These are phyloP conservation scores for Rosa persica DNA, from an alignment of 306 rosid genomes.

Conservation along the genomic window DNA sequence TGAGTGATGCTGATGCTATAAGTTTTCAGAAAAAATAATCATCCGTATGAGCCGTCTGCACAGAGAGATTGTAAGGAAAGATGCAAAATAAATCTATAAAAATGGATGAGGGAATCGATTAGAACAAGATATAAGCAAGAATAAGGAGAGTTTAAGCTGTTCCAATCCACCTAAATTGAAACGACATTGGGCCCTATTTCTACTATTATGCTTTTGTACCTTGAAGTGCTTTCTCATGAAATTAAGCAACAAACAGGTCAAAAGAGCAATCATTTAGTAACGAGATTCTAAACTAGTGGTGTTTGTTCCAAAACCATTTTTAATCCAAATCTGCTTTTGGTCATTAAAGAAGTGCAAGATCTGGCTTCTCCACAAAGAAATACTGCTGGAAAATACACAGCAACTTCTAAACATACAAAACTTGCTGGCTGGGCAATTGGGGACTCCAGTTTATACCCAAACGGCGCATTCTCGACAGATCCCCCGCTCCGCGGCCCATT, in stretches of 20 bases:
- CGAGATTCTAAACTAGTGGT: constrained; percentile 32
- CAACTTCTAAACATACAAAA: not conserved
- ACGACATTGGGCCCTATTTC: constrained; percentile 2
- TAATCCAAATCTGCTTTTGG: constrained; percentile 15
- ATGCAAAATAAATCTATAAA: not conserved
- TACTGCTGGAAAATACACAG: constrained; percentile 1
- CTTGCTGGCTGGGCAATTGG: not conserved
- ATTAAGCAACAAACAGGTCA: constrained; percentile 35
- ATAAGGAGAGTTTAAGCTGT: constrained; percentile 12
- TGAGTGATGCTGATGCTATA: not conserved
- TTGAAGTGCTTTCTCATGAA: constrained; percentile 24
- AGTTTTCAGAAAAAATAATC: not conserved
- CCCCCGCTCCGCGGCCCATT: not conserved
- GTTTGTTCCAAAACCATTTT: constrained; percentile 26
- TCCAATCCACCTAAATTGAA: constrained; percentile 15
- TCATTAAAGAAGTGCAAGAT: constrained; percentile 20
- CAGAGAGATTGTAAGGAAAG: not conserved
- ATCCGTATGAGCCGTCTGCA: constrained; percentile 4
- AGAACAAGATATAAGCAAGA: constrained; percentile 6
- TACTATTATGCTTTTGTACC: constrained; percentile 20
- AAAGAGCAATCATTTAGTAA: constrained; percentile 26
- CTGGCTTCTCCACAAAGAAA: constrained; percentile 13
- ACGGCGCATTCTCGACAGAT: not conserved
- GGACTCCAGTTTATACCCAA: not conserved
- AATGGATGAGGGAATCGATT: not conserved